phyloP scores from a whole-genome alignment of 163 green algal genomes.

The Coccomyxa subellipsoidea region DNA sequence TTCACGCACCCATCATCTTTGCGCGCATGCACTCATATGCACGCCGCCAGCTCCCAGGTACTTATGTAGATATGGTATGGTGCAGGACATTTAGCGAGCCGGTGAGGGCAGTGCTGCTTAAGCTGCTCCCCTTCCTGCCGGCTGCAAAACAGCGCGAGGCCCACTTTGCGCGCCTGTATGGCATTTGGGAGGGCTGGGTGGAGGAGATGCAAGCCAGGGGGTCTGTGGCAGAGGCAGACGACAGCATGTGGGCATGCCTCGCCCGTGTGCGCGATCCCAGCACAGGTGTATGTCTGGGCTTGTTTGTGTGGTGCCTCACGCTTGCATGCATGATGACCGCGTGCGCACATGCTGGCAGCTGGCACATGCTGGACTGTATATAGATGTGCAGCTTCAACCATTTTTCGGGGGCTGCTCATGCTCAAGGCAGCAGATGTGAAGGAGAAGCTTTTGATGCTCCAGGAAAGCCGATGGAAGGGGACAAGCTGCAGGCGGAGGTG shows the following conservation, averaged over 20 bases:
- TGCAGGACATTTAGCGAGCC: slow-evolving; percentile 3
- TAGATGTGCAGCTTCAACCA: too few relatives aligned
- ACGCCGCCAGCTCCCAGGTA: too few relatives aligned
- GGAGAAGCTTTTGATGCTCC: too few relatives aligned
- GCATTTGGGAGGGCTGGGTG: neutral
- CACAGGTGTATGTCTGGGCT: neutral
- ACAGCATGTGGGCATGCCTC: slow-evolving; percentile 1
- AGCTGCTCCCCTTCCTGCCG: slow-evolving; percentile 3
- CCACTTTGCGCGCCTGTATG: neutral
- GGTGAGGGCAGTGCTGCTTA: neutral
- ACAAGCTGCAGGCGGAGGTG: slow-evolving; percentile 3
- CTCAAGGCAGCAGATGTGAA: too few relatives aligned
- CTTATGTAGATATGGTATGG: too few relatives aligned
- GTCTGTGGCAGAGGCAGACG: neutral
- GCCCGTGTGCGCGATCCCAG: neutral
- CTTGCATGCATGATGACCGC: neutral
- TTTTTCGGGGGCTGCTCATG: too few relatives aligned
- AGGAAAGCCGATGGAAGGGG: slow-evolving; percentile 4
- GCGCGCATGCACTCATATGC: too few relatives aligned
- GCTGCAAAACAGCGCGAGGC: neutral
- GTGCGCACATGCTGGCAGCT: neutral
- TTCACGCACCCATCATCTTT: too few relatives aligned
- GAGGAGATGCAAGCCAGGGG: neutral
- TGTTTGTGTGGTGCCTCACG: too few relatives aligned
- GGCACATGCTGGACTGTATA: too few relatives aligned